phyloP scores from a whole-genome alignment of 1,284 basidiomycete species.

The Anthracocystis setariae region DNA sequence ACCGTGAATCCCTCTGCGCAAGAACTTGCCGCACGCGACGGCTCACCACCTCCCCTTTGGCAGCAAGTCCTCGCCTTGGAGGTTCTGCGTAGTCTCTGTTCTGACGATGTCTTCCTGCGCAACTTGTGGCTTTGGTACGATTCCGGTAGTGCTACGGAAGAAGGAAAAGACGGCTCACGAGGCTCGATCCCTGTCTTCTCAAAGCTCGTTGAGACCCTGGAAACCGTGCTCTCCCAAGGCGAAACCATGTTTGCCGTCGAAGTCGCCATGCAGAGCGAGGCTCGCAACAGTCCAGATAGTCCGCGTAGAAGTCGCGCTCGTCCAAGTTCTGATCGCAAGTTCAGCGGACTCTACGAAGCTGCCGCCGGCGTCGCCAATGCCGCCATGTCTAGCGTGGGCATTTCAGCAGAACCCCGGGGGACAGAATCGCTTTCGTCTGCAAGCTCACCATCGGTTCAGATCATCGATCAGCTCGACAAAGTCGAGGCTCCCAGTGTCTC shows the following conservation, averaged over 20 bases:
- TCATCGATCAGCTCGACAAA: conserved; percentile 70
- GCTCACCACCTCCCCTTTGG: conserved; percentile 48
- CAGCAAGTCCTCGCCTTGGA: conserved; percentile 64
- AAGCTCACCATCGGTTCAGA: conserved; percentile 57
- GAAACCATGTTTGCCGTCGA: conserved; percentile 37
- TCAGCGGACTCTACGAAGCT: conserved; percentile 60
- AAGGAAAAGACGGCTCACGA: conserved; percentile 3
- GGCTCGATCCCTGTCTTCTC: conserved; percentile 50
- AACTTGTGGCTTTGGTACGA: conserved; percentile 64
- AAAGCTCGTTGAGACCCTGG: conserved; percentile 52
- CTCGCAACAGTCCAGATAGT: conserved; percentile 18
- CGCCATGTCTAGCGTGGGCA: conserved; percentile 50
- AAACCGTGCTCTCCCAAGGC: conserved; percentile 35
- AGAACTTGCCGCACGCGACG: conserved; percentile 33
- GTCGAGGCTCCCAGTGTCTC: conserved; percentile 90
- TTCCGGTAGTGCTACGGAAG: conserved; percentile 3
- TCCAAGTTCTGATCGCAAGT: conserved; percentile 42
- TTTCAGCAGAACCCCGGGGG: conserved; percentile 30
- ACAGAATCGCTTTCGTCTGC: conserved; percentile 41
- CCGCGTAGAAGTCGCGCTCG: conserved; percentile 28
- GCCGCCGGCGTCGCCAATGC: conserved; percentile 59
- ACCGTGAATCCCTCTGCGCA: conserved; percentile 38
- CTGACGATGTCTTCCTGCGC: conserved; percentile 57
- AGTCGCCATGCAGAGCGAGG: conserved; percentile 27
- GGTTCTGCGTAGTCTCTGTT: conserved; percentile 58